Conservation (phyloP, 1,284 basidiomycete species). For the Cryptococcus amylolentus region DNA sequence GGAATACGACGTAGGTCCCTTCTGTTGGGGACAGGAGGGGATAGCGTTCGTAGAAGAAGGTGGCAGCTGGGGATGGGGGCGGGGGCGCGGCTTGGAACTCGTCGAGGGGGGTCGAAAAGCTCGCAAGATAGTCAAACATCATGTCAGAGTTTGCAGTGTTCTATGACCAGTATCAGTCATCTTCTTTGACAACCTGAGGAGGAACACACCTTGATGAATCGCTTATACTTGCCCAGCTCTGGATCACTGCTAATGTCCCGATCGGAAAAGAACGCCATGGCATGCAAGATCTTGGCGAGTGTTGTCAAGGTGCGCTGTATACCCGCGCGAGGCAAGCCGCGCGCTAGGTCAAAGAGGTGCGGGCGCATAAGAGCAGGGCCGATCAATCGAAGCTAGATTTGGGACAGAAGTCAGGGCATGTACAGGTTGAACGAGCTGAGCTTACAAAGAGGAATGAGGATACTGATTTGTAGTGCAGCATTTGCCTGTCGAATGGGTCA, state of each 20-base stretch:
- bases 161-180: neutral
- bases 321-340: conserved; percentile 13
- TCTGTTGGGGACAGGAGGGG: conserved; percentile 9
- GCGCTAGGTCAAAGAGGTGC: conserved; percentile 31
- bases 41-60: conserved; percentile 16
- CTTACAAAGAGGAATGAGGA: conserved; percentile 38
- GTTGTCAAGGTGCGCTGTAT: conserved; percentile 25
- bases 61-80: conserved; percentile 8
- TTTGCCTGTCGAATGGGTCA: neutral
- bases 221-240: conserved; percentile 19
- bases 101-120: conserved; percentile 20
- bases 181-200: no score
- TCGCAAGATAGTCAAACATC: conserved; percentile 31
- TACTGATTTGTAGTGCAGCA: conserved; percentile 30
- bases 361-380: conserved; percentile 36
- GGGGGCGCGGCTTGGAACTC: conserved; percentile 6
- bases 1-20: conserved; percentile 14
- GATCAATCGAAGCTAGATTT: conserved; percentile 29
- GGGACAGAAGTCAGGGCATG: neutral
- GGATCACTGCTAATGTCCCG: conserved; percentile 21
- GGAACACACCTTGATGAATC: conserved; percentile 19
- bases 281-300: conserved; percentile 33
- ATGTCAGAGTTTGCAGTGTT: conserved; percentile 4
- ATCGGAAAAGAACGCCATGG: conserved; percentile 33
- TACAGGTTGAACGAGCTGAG: neutral